Base-by-base conservation (phyloP, 768 basidiomycete species). In the Mrakia blollopis region DNA sequence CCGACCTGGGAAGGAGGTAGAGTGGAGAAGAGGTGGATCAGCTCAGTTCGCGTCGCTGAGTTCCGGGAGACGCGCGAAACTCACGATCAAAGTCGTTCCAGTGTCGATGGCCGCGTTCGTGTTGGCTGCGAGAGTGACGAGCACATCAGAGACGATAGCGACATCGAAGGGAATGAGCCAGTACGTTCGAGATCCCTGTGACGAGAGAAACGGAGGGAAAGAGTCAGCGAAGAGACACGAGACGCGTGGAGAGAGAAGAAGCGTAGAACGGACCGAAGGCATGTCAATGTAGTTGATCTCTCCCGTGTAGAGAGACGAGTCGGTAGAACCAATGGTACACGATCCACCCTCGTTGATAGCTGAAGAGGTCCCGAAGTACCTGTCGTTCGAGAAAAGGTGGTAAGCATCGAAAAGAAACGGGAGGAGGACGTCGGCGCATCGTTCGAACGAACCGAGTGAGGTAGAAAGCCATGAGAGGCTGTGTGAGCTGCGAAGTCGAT, bases 41-140 rank as follows among this genome's bases (percentile, higher is more conserved):
- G 57, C 52, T 10, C 30, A 4, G 2, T 13, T 21, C 4, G 14
- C 25, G 52, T 37, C 13, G 35, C 23, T 5, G 2, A 14, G 30
- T 13, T 37, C 13, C 11, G 30, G 32, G 0, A n/a, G 57, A 41
- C 28, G 11, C 21, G 25, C 21, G 52, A 32, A 11, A 72, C 72
- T 25, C 35, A 83, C 83, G 60, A 84, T 83, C 32, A 84, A 79
- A 30, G 84, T 84, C 11, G 84, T 84, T 14, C 75, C 75, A 10
- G 67, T 70, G 28, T 76, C 57, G 23, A 76, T 76, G 7, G 70
- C 80, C 21, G 84, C 83, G 13, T 79, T 82, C 50, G 77, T 73
- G 39, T 80, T 82, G 39, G 79, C 79, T 0, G 80, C 76, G 7
- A 81, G 81, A 37, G 83, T 76, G 13, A 79, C 76, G 75, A 83